A percentile compares a stretch with the other conserved stretches of the same genome.
Conservation (phyloP, 202 grass and related monocot genomes). For the Alloteropsis angusta region DNA sequence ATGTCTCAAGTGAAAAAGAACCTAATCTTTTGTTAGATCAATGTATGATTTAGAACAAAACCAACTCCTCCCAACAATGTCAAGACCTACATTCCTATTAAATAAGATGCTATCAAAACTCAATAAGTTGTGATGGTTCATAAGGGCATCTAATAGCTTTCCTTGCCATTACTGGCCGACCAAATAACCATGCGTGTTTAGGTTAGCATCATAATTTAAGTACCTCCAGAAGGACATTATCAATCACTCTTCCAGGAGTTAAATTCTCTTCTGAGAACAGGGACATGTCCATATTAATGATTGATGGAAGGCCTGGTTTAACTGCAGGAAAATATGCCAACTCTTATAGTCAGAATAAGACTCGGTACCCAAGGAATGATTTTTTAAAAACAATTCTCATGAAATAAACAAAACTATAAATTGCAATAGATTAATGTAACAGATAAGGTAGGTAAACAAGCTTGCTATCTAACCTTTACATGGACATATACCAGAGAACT, state of each 20-base stretch:
- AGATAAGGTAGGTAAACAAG: not conserved
- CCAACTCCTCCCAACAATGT: not conserved
- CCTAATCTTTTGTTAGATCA: not conserved
- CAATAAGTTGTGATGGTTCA: not conserved
- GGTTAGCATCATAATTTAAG: not conserved
- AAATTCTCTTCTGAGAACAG: constrained; percentile 19
- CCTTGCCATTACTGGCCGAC: not conserved
- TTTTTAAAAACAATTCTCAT: not conserved
- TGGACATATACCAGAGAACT: constrained; percentile 10
- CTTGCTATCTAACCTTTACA: constrained; percentile 32
- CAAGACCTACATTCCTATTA: not conserved
- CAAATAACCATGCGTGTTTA: not conserved
- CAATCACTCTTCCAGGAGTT: constrained; percentile 35
- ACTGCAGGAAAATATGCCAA: constrained; percentile 15
- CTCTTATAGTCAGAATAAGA: constrained; percentile 3
- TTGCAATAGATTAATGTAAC: constrained; percentile 1
- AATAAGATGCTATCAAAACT: not conserved
- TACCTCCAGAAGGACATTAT: constrained; percentile 37
- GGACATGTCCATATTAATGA: constrained; percentile 22
- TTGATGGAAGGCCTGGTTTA: constrained; percentile 28
- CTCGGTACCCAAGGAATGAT: not conserved
- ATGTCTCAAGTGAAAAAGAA: not conserved
- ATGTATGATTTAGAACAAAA: not conserved
- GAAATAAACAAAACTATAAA: not conserved
- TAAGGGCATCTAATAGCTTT: not conserved